phyloP scores from a whole-genome alignment of 2,329 filamentous ascomycete genomes.

The Colletotrichum sp. region DNA sequence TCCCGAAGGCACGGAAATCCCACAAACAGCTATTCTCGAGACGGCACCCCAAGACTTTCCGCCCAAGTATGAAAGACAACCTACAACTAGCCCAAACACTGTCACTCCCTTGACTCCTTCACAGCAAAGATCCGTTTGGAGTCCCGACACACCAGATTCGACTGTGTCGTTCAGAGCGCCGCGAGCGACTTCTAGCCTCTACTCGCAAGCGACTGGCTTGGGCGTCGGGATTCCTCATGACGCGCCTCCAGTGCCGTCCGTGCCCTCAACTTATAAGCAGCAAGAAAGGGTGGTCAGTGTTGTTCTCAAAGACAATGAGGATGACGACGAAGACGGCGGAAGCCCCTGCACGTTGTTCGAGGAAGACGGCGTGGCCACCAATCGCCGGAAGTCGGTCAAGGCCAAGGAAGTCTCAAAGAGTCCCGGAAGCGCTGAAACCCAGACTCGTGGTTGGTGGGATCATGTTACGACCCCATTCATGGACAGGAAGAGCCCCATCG shows the following conservation, averaged over 20 bases:
- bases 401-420: slow-evolving; percentile 41
- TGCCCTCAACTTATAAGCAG: slow-evolving; percentile 52
- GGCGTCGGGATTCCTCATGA: slow-evolving; percentile 32
- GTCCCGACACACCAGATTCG: slow-evolving; percentile 64
- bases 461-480: slow-evolving; percentile 74
- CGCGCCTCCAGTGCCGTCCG: slow-evolving; percentile 64
- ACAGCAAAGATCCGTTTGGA: slow-evolving; percentile 61
- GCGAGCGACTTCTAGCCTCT: slow-evolving; percentile 63
- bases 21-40: slow-evolving; percentile 51
- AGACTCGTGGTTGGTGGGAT: slow-evolving; percentile 79
- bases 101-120: slow-evolving; percentile 31
- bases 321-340: slow-evolving; percentile 55
- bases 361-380: slow-evolving; percentile 61
- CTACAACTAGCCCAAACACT: slow-evolving; percentile 19
- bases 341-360: slow-evolving; percentile 74
- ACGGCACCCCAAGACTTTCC: slow-evolving; percentile 38
- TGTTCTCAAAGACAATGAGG: slow-evolving; percentile 41
- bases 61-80: slow-evolving; percentile 4
- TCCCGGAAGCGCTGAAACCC: slow-evolving; percentile 57
- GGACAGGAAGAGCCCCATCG: slow-evolving; percentile 37
- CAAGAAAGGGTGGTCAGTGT: slow-evolving; percentile 33
- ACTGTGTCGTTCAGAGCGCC: slow-evolving; percentile 43
- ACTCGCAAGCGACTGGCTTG: slow-evolving; percentile 58
- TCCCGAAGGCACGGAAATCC: slow-evolving; percentile 55
- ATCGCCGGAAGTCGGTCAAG: slow-evolving; percentile 42